A percentile compares a stretch with the other conserved stretches of the same genome.
These are phyloP conservation scores for Neoboletus magnificus DNA, from an alignment of 768 basidiomycete genomes.

Conservation along the genomic window DNA sequence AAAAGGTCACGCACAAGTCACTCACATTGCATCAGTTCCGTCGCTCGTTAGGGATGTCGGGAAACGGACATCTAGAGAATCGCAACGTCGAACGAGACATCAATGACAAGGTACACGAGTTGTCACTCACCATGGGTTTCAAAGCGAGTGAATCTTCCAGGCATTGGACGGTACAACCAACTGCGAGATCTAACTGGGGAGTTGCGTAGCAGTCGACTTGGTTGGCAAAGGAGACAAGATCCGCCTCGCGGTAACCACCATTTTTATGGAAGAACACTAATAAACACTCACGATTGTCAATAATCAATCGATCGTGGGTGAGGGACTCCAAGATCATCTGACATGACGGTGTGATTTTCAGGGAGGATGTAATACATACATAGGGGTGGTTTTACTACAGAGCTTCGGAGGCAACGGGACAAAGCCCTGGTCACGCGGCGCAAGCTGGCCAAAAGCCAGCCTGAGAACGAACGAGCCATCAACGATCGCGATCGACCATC, in stretches of 20 bases:
- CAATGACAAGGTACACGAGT: neutral
- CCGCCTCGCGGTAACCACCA: neutral
- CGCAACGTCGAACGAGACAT: neutral
- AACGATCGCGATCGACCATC: conserved; percentile 1
- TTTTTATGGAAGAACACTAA: neutral
- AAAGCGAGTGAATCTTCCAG: conserved; percentile 46
- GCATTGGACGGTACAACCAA: neutral
- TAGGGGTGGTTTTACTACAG: neutral
- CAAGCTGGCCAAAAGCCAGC: neutral
- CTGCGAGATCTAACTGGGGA: neutral
- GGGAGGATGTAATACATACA: neutral
- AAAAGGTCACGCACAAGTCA: neutral
- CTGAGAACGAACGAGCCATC: neutral
- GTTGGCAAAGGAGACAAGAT: neutral
- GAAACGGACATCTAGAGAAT: conserved; percentile 71
- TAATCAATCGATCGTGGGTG: neutral
- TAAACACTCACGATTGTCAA: neutral
- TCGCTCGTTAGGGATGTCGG: conserved; percentile 90
- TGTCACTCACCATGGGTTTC: conserved; percentile 51
- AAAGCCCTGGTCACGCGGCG: neutral
- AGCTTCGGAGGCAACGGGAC: neutral
- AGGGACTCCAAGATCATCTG: neutral
- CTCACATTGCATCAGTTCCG: conserved; percentile 88
- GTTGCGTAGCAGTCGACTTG: conserved; percentile 1
- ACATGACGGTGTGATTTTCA: neutral